Base-by-base conservation (phyloP, 2,329 filamentous ascomycete genomes). In the Stemphylium beticola region DNA sequence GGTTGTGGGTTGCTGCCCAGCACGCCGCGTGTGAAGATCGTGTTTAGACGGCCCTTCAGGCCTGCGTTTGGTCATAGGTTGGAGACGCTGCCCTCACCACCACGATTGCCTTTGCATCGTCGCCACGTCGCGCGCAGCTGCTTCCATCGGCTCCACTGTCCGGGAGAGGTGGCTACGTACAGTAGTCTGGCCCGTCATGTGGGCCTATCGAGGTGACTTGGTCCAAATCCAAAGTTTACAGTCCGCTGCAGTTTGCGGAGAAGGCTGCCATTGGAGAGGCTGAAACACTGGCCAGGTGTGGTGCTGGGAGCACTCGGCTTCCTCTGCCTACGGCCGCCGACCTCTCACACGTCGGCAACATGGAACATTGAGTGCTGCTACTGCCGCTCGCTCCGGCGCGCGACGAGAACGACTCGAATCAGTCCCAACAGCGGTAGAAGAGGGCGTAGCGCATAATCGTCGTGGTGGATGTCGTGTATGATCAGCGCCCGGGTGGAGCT, bases 401-500 rank as follows among this genome's bases (percentile, higher is more conserved):
- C 33, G 29, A 42, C 36, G 44, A 54, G 39, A 54, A 44, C 46
- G 42, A 45, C 39, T 52, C 36, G 47, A 49, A 42, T 53, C 37
- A 41, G 32, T 37, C 48, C 45, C 53, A 40, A 42, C 46, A 53
- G 38, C 36, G 22, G 50, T 15, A 22, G 43, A 29, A 40, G 42
- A 41, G 39, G 18, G 15, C 20, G 41, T 24, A 40, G 54, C 45
- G 51, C 39, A 38, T 52, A 43, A 26, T 47, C 36, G 42, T 39
- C 43, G 40, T 24, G 15, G 15, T 48, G 37, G 37, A 37, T 34
- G 32, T 45, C 40, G 47, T 54, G 53, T 55, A 46, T 58, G 65
- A 66, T 66, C 63, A 61, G 39, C 62, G 45, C 50, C 24, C 61
- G 58, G 62, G 51, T 67, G 47, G 37, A 42, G 58, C 60, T 50